Percentiles rank a stretch among this genome's conserved stretches.
phyloP scores from a whole-genome alignment of 108 stramenopile species.

The Aurantiochytrium sp. region DNA sequence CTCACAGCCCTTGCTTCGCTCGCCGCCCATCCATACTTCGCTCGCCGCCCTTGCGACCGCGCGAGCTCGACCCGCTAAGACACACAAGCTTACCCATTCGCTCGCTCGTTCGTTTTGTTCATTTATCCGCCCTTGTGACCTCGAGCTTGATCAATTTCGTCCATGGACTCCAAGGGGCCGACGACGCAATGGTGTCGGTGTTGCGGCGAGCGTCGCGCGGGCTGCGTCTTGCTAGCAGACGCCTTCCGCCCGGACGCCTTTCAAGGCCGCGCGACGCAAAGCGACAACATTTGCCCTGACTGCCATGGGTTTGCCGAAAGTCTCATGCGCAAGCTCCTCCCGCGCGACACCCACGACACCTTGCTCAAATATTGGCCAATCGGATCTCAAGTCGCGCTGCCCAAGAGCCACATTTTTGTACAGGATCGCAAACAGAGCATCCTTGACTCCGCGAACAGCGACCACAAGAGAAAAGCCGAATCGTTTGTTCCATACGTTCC shows the following conservation, averaged over 20 bases:
- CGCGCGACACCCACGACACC: neutral
- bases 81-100: no score
- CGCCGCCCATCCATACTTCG: no score
- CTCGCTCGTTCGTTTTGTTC: no score
- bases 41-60: no score
- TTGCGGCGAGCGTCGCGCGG: neutral
- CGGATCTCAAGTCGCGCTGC: neutral
- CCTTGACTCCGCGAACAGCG: neutral
- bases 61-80: no score
- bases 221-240: neutral
- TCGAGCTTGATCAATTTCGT: no score
- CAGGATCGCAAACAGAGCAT: conserved; percentile 8
- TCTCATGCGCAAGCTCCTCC: conserved; percentile 1
- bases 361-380: neutral
- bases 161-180: no score
- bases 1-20: no score
- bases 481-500: neutral
- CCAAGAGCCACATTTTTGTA: neutral
- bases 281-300: neutral
- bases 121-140: no score
- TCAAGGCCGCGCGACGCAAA: neutral
- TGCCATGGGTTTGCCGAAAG: neutral
- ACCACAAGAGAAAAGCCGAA: neutral
- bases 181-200: neutral
- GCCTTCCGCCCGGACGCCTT: neutral